A percentile compares a stretch with the other conserved stretches of the same genome.
Evolutionary conservation across 2,329 filamentous ascomycete genomes (phyloP).

Genomic region (Colletotrichum sp.): DNA sequence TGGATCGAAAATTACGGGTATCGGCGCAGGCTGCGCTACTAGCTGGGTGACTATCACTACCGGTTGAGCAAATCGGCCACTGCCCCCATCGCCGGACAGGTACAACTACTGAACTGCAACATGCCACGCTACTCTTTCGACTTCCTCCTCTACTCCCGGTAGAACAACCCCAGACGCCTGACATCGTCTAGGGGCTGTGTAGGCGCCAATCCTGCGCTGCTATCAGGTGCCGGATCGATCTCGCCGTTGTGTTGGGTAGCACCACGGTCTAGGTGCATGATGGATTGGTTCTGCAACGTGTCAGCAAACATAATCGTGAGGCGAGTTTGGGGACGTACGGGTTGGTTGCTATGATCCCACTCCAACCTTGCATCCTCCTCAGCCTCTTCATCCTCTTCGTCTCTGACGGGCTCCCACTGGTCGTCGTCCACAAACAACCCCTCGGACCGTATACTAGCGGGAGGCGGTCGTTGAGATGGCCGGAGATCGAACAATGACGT

Average conservation of each 20-base stretch:
- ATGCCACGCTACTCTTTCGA: constrained; percentile 36
- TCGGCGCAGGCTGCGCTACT: constrained; percentile 90
- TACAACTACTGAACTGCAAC: neutral
- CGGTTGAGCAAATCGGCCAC: constrained; percentile 26
- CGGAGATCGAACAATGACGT: constrained; percentile 45
- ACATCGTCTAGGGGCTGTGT: constrained; percentile 78
- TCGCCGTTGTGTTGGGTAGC: constrained; percentile 30
- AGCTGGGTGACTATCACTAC: constrained; percentile 72
- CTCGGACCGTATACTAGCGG: constrained; percentile 66
- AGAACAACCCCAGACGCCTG: constrained; percentile 49
- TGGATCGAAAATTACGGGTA: constrained; percentile 56
- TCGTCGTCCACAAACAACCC: constrained; percentile 81
- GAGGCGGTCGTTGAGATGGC: constrained; percentile 59
- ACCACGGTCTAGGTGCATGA: constrained; percentile 47
- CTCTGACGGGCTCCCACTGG: constrained; percentile 73
- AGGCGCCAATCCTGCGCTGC: constrained; percentile 58
- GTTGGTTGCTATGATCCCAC: constrained; percentile 74
- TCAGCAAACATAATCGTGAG: constrained; percentile 29
- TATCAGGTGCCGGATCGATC: constrained; percentile 27
- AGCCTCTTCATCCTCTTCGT: constrained; percentile 63
- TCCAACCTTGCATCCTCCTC: constrained; percentile 72
- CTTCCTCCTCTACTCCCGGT: constrained; percentile 26
- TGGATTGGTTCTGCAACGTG: constrained; percentile 46
- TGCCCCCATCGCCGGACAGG: neutral
- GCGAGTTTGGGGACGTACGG: constrained; percentile 49